These are phyloP conservation scores for Pseudoturritis turrita DNA, from an alignment of 345 rosid species.

Conservation along the genomic window DNA sequence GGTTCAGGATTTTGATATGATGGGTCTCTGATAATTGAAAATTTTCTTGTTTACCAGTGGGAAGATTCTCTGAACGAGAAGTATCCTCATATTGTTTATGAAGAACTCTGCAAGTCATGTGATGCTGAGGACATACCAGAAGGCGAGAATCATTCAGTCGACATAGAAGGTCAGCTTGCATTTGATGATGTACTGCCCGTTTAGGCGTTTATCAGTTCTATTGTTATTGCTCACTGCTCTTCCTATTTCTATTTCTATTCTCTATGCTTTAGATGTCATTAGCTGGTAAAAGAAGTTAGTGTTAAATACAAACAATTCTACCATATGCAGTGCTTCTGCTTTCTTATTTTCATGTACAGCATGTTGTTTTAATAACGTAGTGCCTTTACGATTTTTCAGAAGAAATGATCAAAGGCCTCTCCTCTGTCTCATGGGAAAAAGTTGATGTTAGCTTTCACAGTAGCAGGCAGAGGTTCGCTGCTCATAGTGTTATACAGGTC, in stretches of 20 bases:
- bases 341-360: neutral
- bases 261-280: neutral
- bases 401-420: slow-evolving; percentile 71
- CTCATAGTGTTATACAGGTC: slow-evolving; percentile 98
- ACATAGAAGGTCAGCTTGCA: slow-evolving; percentile 71
- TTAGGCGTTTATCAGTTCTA: neutral
- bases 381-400: slow-evolving; percentile 41
- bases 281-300: neutral
- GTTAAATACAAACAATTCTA: neutral
- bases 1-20: slow-evolving; percentile 11
- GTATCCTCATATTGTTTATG: slow-evolving; percentile 85
- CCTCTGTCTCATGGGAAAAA: slow-evolving; percentile 92
- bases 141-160: slow-evolving; percentile 42
- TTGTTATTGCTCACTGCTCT: neutral
- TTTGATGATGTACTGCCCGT: neutral
- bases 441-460: slow-evolving; percentile 89
- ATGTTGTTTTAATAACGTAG: neutral
- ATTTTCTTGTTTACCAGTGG: slow-evolving; percentile 47
- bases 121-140: slow-evolving; percentile 40
- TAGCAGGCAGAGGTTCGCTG: slow-evolving; percentile 78
- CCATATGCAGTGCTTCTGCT: slow-evolving; percentile 1
- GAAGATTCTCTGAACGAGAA: slow-evolving; percentile 58
- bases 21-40: neutral
- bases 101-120: slow-evolving; percentile 80
- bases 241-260: neutral